phyloP scores from a whole-genome alignment of 257 asterid genomes.

The Haberlea rhodopensis region DNA sequence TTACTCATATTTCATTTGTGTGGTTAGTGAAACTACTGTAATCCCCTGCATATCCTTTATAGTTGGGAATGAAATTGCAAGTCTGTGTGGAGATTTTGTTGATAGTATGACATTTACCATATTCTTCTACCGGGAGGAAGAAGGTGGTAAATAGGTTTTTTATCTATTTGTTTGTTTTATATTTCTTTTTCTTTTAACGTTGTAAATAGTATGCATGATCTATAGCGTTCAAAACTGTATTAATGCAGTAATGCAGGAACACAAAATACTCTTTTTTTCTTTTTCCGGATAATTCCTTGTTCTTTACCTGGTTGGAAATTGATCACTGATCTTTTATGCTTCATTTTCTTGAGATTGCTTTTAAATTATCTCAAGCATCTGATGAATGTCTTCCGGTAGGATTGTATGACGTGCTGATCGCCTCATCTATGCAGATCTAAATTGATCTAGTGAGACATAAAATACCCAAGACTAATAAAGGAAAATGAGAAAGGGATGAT shows the following conservation, averaged over 20 bases:
- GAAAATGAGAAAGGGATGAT: conserved; percentile 61
- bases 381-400: conserved; percentile 28
- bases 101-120: neutral
- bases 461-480: conserved; percentile 58
- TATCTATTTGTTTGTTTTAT: neutral
- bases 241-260: neutral
- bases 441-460: conserved; percentile 58
- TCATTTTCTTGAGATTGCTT: conserved; percentile 5
- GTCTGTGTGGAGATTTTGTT: neutral
- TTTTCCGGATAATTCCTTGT: neutral
- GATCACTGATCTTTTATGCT: conserved; percentile 18
- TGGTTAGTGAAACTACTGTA: neutral
- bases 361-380: conserved; percentile 6
- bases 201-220: neutral
- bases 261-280: neutral
- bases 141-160: neutral
- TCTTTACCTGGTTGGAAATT: conserved; percentile 1
- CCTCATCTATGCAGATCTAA: conserved; percentile 67
- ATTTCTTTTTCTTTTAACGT: neutral
- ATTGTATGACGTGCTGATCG: conserved; percentile 44
- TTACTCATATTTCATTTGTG: neutral
- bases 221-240: neutral
- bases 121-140: too few relatives aligned
- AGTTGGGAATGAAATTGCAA: neutral
- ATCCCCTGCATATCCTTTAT: neutral